Evolutionary conservation across 2,329 filamentous ascomycete species (phyloP).

Genomic region (Botrytis porri): DNA sequence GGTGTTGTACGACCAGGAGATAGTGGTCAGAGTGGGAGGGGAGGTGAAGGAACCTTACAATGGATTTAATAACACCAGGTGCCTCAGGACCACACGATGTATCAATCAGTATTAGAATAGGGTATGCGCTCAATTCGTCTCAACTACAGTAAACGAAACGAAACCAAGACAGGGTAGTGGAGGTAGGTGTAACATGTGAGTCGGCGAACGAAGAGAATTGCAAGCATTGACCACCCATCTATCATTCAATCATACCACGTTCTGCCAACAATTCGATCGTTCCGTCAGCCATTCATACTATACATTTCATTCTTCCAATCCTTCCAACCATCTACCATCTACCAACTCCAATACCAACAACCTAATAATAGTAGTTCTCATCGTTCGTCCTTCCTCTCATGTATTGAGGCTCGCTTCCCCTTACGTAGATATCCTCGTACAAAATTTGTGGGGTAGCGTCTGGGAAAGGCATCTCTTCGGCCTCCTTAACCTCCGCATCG

Average conservation of each 20-base stretch:
- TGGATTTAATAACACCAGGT: not conserved
- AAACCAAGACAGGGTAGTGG: not conserved
- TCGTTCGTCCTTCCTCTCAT: slow-evolving; percentile 84
- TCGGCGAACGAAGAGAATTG: not conserved
- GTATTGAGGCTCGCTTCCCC: slow-evolving; percentile 81
- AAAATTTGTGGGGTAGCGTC: slow-evolving; percentile 78
- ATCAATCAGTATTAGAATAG: not conserved
- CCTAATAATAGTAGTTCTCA: slow-evolving; percentile 74
- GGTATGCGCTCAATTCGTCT: slow-evolving; percentile 14
- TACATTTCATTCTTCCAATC: slow-evolving; percentile 4
- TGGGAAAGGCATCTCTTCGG: slow-evolving; percentile 82
- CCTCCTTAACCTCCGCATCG: slow-evolving; percentile 83
- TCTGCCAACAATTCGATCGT: not conserved
- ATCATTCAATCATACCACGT: slow-evolving; percentile 16
- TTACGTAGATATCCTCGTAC: slow-evolving; percentile 95
- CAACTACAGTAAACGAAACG: slow-evolving; percentile 10
- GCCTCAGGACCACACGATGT: not conserved
- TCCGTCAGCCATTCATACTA: not conserved
- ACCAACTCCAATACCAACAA: not conserved
- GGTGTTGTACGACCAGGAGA: not conserved
- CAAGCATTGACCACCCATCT: not conserved
- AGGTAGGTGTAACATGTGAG: not conserved
- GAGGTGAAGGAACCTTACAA: not conserved
- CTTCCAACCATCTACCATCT: not conserved
- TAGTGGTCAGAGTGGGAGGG: not conserved